phyloP scores from a whole-genome alignment of 2,329 filamentous ascomycete genomes.

The Lachnellula occidentalis region DNA sequence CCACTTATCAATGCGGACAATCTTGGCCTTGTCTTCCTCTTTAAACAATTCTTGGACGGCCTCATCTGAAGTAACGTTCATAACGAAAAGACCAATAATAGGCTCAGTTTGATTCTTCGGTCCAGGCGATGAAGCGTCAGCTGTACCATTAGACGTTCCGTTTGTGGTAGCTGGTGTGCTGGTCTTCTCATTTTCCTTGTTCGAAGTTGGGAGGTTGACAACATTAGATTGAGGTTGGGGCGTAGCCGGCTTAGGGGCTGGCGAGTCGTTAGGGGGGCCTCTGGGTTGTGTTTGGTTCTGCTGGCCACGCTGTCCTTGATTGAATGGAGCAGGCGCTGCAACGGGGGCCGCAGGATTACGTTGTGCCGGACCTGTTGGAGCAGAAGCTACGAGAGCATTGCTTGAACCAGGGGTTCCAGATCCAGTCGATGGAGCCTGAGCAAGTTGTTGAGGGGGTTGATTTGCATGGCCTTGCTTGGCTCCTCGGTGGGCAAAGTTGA shows the following conservation, averaged over 20 bases:
- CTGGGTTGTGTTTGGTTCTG: slow-evolving; percentile 25
- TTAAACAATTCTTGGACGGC: slow-evolving; percentile 76
- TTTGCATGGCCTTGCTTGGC: slow-evolving; percentile 59
- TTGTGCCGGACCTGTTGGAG: slow-evolving; percentile 28
- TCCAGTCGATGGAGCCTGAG: slow-evolving; percentile 32
- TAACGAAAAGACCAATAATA: slow-evolving; percentile 83
- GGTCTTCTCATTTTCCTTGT: slow-evolving; percentile 55
- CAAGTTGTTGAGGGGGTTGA: slow-evolving; percentile 24
- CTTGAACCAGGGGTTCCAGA: slow-evolving; percentile 32
- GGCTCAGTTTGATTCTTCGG: slow-evolving; percentile 58
- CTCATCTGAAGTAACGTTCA: slow-evolving; percentile 77
- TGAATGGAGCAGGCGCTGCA: slow-evolving; percentile 24
- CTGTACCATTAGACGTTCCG: slow-evolving; percentile 47
- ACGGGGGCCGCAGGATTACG: slow-evolving; percentile 24
- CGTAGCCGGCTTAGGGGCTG: slow-evolving; percentile 41
- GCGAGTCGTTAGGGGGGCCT: slow-evolving; percentile 27
- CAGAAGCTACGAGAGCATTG: slow-evolving; percentile 29
- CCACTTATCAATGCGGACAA: slow-evolving; percentile 72
- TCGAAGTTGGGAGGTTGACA: slow-evolving; percentile 34
- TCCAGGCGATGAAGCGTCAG: slow-evolving; percentile 51
- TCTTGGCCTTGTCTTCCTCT: slow-evolving; percentile 77
- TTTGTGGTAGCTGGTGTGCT: slow-evolving; percentile 40
- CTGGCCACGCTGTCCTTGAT: slow-evolving; percentile 23
- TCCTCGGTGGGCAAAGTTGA: slow-evolving; percentile 96
- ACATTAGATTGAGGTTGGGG: slow-evolving; percentile 37